A percentile compares a stretch with the other conserved stretches of the same genome.
phyloP scores from a whole-genome alignment of 805 yeast genomes.

The Candida silvicultrix region DNA sequence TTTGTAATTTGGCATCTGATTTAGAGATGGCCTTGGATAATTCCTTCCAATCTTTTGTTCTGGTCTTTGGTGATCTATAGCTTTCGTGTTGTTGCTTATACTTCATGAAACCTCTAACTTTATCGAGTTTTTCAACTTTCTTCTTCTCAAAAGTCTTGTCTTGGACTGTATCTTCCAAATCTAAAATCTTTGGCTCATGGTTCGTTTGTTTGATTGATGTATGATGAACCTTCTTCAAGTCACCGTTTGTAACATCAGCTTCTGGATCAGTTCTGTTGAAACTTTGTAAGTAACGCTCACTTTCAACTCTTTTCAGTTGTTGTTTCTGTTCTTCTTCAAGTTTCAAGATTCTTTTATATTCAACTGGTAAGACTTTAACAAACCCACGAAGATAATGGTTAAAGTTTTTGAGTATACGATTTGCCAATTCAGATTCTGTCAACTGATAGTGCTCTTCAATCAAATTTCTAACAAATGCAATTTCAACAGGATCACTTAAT shows the following conservation, averaged over 20 bases:
- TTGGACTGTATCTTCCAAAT: constrained; percentile 81
- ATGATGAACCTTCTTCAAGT: constrained; percentile 39
- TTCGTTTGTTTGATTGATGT: constrained; percentile 27
- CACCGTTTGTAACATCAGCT: constrained; percentile 86
- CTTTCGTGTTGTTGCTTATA: constrained; percentile 85
- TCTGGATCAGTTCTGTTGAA: constrained; percentile 73
- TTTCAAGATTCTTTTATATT: constrained; percentile 85
- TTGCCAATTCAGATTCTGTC: constrained; percentile 89
- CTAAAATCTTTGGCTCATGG: constrained; percentile 79
- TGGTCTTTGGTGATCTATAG: constrained; percentile 68
- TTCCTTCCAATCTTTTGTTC: constrained; percentile 91
- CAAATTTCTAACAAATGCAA: constrained; percentile 88
- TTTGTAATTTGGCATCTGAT: constrained; percentile 83
- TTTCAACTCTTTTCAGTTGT: constrained; percentile 49
- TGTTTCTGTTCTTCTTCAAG: constrained; percentile 64
- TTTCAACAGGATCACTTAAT: constrained; percentile 82
- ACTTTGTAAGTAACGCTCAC: constrained; percentile 57
- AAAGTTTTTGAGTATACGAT: constrained; percentile 75
- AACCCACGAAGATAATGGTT: constrained; percentile 83
- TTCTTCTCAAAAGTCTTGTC: constrained; percentile 62
- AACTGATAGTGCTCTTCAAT: constrained; percentile 94
- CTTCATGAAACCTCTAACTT: constrained; percentile 87
- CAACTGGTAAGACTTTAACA: constrained; percentile 89
- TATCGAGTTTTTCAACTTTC: constrained; percentile 64
- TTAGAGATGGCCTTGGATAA: constrained; percentile 73